phyloP scores from a whole-genome alignment of 164 flowering plant species.

The Liriodendron chinense region DNA sequence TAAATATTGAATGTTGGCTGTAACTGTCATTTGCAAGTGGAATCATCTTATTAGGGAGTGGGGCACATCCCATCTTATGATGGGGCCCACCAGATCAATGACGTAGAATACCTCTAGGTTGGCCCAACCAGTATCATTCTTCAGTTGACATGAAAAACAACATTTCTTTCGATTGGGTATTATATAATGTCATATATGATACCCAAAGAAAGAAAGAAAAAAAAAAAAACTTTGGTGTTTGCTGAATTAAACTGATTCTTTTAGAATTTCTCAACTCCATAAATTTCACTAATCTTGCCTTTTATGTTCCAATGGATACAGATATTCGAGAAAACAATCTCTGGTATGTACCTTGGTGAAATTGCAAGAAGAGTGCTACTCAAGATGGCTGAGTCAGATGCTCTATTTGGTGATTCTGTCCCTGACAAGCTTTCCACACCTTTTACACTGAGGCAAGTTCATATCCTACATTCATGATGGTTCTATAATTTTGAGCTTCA shows the following conservation, averaged over 20 bases:
- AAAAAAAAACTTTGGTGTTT: no score
- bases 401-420: constrained; percentile 50
- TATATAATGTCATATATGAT: no score
- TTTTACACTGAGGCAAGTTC: constrained; percentile 57
- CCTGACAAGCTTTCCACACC: constrained; percentile 60
- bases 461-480: background rate
- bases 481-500: background rate
- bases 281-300: background rate
- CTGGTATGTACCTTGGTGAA: constrained; percentile 96
- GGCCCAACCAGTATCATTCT: no score
- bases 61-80: no score
- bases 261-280: background rate
- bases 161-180: no score
- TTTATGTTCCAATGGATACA: constrained; percentile 17
- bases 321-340: constrained; percentile 89
- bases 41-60: no score
- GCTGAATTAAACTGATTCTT: background rate
- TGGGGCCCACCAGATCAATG: no score
- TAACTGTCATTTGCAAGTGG: background rate
- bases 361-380: constrained; percentile 65
- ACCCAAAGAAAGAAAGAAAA: no score
- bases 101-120: no score
- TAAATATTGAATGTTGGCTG: background rate
- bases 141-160: no score
- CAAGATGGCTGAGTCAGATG: constrained; percentile 58